Evolutionary conservation across 306 rosid species (phyloP), one percentile per base, ranked within the genome.

Genomic region (Lathyrus sativus): DNA sequence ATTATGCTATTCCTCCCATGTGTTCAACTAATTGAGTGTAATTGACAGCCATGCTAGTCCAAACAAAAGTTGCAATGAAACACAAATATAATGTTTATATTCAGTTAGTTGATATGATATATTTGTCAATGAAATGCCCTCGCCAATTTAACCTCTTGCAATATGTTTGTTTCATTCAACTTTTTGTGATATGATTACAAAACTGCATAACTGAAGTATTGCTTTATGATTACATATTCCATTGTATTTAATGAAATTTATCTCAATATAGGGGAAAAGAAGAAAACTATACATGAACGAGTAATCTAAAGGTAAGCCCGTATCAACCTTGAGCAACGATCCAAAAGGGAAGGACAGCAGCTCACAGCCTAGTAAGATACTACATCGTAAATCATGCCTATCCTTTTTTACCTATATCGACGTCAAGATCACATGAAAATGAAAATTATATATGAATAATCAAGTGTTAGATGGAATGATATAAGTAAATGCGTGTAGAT

Each of bases 401-500:
- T 71, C 49, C 67, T 44, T 74, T 74, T 77, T 48, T 42, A 45
- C 33, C 72, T 50, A 38, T 14, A 66, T 69, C 11, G 7, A 49
- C 2, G 38, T 70, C 65, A 65, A 68, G 37, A 59, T 38, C 54
- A 50, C n/a, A 55, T 49, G 35, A 4, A 42, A 72, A 55, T 49
- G 48, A 4, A 42, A 72, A 53, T 41, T 35, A 64, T 43, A 29
- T 15, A 29, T 79, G 62, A 43, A 78, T 64, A 68, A 59, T 13
- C 58, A 54, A 15, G 71, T n/a, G 5, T 42, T 35, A 45, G 63
- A 62, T 38, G 64, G 54, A 10, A 51, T 70, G 39, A 59, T 64
- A 28, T 67, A 71, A 56, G 38, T 56, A 28, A 68, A 13, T 72
- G 73, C 48, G 26, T 63, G 58, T 29, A 63, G 48, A 67, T 63